Evolutionary conservation across 257 asterid species (phyloP).

Genomic region (Primulina huaijiensis): DNA sequence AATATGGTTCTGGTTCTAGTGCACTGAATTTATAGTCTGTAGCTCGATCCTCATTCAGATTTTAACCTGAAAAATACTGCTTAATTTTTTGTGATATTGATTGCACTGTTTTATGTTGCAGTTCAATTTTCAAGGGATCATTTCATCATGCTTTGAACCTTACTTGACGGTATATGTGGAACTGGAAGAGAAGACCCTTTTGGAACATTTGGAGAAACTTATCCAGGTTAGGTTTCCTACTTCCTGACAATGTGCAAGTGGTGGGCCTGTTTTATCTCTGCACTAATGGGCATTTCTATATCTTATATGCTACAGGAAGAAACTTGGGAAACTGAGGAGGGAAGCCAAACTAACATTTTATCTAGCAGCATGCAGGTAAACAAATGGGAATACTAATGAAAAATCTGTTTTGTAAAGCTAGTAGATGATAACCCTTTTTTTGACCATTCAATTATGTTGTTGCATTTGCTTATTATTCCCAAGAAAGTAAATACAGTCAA

Average conservation of each 20-base stretch:
- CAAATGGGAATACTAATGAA: constrained; percentile 9
- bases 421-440: not conserved
- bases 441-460: constrained; percentile 4
- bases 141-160: constrained; percentile 97
- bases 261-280: constrained; percentile 21
- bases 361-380: constrained; percentile 98
- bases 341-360: constrained; percentile 85
- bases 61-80: constrained; percentile 21
- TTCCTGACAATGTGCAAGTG: constrained; percentile 18
- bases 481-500: not conserved
- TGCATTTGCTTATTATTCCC: not conserved
- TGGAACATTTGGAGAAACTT: constrained; percentile 95
- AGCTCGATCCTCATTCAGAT: constrained; percentile 22
- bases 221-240: constrained; percentile 60
- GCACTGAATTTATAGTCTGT: not conserved
- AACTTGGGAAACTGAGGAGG: constrained; percentile 96
- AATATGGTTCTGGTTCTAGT: not conserved
- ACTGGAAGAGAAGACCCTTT: constrained; percentile 94
- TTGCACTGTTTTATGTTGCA: constrained; percentile 41
- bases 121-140: constrained; percentile 96
- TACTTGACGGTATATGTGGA: constrained; percentile 85
- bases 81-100: constrained; percentile 21
- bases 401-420: constrained; percentile 15
- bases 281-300: constrained; percentile 24
- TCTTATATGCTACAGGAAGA: constrained; percentile 66